These are phyloP conservation scores for Daedaleopsis sinensis DNA, from an alignment of 768 basidiomycete genomes.

Conservation along the genomic window DNA sequence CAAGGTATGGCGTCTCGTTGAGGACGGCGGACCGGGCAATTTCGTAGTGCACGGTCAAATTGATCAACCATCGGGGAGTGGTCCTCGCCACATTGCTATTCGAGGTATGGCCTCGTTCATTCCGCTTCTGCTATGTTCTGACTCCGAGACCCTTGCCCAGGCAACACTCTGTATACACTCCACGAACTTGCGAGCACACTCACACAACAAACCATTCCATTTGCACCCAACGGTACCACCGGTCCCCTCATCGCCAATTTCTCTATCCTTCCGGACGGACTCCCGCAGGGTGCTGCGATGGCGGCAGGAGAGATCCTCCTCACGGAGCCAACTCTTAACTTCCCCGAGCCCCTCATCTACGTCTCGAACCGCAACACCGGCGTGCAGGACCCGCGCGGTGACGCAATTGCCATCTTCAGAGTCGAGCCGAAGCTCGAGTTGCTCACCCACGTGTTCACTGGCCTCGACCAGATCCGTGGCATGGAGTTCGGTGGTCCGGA, in stretches of 20 bases:
- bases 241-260: conserved; percentile 50
- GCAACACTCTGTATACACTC: conserved; percentile 51
- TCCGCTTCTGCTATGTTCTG: no score
- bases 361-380: conserved; percentile 68
- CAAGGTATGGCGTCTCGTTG: conserved; percentile 66
- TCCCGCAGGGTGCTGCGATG: conserved; percentile 43
- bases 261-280: conserved; percentile 49
- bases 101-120: conserved; percentile 29
- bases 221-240: conserved; percentile 51
- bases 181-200: conserved; percentile 62
- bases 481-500: conserved; percentile 59
- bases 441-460: conserved; percentile 60
- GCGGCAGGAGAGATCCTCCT: conserved; percentile 67
- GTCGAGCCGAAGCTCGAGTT: conserved; percentile 46
- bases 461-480: conserved; percentile 63
- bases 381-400: conserved; percentile 52
- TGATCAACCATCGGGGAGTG: conserved; percentile 61
- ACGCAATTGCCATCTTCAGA: conserved; percentile 66
- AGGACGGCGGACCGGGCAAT: conserved; percentile 43
- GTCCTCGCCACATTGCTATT: conserved; percentile 53
- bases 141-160: conserved; percentile 32
- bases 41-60: conserved; percentile 65
- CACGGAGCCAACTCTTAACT: conserved; percentile 46
- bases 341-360: conserved; percentile 61
- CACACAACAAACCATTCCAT: conserved; percentile 58